These are phyloP conservation scores for Primulina eburnea DNA, from an alignment of 257 asterid genomes.

Conservation along the genomic window DNA sequence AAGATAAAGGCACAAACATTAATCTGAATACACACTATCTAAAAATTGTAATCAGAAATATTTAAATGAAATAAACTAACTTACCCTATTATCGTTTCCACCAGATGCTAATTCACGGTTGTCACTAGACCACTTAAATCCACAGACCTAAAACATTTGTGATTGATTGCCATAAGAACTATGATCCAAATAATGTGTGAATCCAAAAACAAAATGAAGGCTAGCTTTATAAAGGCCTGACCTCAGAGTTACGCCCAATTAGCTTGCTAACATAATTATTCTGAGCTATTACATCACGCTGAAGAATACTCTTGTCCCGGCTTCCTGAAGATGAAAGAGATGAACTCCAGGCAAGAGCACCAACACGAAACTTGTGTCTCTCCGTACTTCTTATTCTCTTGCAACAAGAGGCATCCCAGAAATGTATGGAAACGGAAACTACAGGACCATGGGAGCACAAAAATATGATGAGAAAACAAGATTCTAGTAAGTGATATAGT, in stretches of 20 bases:
- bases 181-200: neutral
- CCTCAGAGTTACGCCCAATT: slow-evolving; percentile 95
- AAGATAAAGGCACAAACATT: slow-evolving; percentile 7
- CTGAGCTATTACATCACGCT: slow-evolving; percentile 72
- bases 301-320: slow-evolving; percentile 89
- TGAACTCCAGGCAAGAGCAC: slow-evolving; percentile 95
- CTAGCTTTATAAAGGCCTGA: slow-evolving; percentile 19
- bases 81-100: slow-evolving; percentile 88
- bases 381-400: slow-evolving; percentile 85
- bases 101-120: slow-evolving; percentile 95
- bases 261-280: slow-evolving; percentile 76
- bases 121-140: slow-evolving; percentile 96
- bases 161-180: slow-evolving; percentile 1
- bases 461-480: neutral
- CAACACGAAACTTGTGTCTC: slow-evolving; percentile 84
- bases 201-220: neutral
- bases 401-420: slow-evolving; percentile 93
- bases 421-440: slow-evolving; percentile 32
- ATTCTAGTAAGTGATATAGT: slow-evolving; percentile 5
- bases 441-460: slow-evolving; percentile 4
- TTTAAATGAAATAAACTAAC: slow-evolving; percentile 26
- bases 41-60: slow-evolving; percentile 14
- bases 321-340: slow-evolving; percentile 80
- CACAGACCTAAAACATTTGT: slow-evolving; percentile 68
- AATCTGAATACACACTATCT: neutral